Conservation (phyloP, 805 yeast species). For the Yamadazyma philogaea region DNA sequence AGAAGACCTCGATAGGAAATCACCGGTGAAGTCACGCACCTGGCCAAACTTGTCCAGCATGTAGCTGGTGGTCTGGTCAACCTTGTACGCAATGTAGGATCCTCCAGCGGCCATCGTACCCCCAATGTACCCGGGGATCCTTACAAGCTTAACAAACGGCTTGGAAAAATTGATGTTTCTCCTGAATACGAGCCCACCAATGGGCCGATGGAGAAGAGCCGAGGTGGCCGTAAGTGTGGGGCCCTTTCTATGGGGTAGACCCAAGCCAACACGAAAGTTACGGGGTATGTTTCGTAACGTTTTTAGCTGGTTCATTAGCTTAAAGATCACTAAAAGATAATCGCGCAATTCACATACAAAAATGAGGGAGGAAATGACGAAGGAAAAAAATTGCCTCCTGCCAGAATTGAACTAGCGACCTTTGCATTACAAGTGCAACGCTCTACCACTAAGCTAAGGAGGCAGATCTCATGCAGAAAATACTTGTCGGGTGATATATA, state of each 20-base stretch:
- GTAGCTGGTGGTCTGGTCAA: slow-evolving; percentile 76
- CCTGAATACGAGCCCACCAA: slow-evolving; percentile 6
- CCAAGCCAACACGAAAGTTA: slow-evolving; percentile 1
- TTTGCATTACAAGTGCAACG: slow-evolving; percentile 99
- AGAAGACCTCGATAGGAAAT: slow-evolving; percentile 46
- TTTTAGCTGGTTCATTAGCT: slow-evolving; percentile 4
- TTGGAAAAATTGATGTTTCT: slow-evolving; percentile 41
- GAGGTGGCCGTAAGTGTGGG: not conserved
- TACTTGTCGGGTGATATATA: not conserved
- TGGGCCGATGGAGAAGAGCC: not conserved
- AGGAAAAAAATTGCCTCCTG: slow-evolving; percentile 55
- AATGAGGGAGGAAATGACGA: not conserved
- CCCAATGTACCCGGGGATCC: slow-evolving; percentile 79
- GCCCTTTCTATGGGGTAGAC: not conserved
- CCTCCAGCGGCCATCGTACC: slow-evolving; percentile 95
- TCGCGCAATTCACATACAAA: not conserved
- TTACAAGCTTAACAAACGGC: slow-evolving; percentile 51
- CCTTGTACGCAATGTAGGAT: slow-evolving; percentile 85
- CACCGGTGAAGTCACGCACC: slow-evolving; percentile 60
- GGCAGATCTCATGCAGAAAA: slow-evolving; percentile 44
- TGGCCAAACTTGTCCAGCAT: slow-evolving; percentile 64
- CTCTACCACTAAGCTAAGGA: slow-evolving; percentile 99
- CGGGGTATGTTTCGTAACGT: slow-evolving; percentile 4
- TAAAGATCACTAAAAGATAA: not conserved
- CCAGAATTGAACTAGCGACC: slow-evolving; percentile 95